Percentiles rank a stretch among this genome's conserved stretches.
These are phyloP conservation scores for Microsporum ferrugineum DNA, from an alignment of 2,329 filamentous ascomycete species.

Conservation along the genomic window DNA sequence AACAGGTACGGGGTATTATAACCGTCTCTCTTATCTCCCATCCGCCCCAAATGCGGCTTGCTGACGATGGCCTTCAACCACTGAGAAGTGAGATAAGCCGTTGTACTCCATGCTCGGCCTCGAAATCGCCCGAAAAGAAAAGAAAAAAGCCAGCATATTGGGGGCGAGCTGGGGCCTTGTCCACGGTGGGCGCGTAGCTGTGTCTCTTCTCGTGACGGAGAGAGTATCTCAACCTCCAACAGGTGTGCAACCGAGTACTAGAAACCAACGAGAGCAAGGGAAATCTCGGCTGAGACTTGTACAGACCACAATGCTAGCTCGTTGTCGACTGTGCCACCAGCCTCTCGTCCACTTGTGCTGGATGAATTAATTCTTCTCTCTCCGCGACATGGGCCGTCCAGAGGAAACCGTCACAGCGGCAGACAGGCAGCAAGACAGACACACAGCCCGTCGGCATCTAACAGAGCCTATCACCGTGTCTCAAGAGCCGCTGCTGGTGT, in stretches of 20 bases:
- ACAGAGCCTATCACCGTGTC: too few species aligned
- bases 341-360: neutral
- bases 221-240: neutral
- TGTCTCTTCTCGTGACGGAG: too few species aligned
- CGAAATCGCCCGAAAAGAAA: neutral
- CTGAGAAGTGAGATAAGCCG: neutral
- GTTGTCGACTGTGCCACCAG: neutral
- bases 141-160: neutral
- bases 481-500: neutral
- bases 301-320: conserved; percentile 1
- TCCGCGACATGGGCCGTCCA: neutral
- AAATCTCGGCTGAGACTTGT: neutral
- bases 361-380: neutral
- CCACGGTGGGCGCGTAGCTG: neutral
- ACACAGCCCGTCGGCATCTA: too few species aligned
- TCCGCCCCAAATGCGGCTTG: neutral
- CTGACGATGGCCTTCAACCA: neutral
- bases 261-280: neutral
- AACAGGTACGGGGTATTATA: neutral
- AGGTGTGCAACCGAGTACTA: neutral
- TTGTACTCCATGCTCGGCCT: neutral
- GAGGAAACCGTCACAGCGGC: neutral
- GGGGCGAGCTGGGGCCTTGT: neutral
- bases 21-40: neutral
- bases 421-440: neutral